phyloP scores from a whole-genome alignment of 208 protist genomes.

The Naegleria fowleri region DNA sequence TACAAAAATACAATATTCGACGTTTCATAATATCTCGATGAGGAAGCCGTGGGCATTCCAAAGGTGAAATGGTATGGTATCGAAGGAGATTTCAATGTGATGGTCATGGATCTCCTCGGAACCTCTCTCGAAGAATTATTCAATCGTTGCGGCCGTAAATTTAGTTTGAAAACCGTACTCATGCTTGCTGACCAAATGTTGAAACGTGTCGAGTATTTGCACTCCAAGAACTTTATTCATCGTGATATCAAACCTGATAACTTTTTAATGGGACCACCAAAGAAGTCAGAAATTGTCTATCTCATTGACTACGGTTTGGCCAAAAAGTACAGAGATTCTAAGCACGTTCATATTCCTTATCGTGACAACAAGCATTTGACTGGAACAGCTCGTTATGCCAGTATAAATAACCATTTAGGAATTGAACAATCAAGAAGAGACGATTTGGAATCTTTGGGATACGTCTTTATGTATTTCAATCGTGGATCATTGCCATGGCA shows the following conservation, averaged over 20 bases:
- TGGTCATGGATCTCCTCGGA: slow-evolving; percentile 81
- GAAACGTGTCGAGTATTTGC: slow-evolving; percentile 73
- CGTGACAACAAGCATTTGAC: slow-evolving; percentile 97
- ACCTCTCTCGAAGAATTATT: slow-evolving; percentile 76
- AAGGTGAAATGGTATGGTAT: slow-evolving; percentile 57
- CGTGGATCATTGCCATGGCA: slow-evolving; percentile 41
- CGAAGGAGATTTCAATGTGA: slow-evolving; percentile 49
- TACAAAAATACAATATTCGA: not conserved
- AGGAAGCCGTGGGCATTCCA: slow-evolving; percentile 71
- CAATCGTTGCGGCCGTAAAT: slow-evolving; percentile 77
- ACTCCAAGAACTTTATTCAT: slow-evolving; percentile 81
- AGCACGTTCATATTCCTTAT: slow-evolving; percentile 98
- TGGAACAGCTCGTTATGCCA: slow-evolving; percentile 98
- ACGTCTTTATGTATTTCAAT: slow-evolving; percentile 81
- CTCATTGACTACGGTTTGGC: slow-evolving; percentile 98
- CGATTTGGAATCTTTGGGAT: slow-evolving; percentile 83
- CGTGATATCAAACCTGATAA: slow-evolving; percentile 90
- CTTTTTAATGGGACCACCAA: slow-evolving; percentile 76
- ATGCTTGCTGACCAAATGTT: slow-evolving; percentile 96
- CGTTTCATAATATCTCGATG: not conserved
- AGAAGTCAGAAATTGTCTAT: slow-evolving; percentile 68
- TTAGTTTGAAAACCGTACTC: slow-evolving; percentile 95
- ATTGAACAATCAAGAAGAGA: slow-evolving; percentile 89
- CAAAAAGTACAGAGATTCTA: slow-evolving; percentile 97
- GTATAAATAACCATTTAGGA: slow-evolving; percentile 98